Conservation (phyloP, 2,329 filamentous ascomycete species). For the Elsinoe ampelina region DNA sequence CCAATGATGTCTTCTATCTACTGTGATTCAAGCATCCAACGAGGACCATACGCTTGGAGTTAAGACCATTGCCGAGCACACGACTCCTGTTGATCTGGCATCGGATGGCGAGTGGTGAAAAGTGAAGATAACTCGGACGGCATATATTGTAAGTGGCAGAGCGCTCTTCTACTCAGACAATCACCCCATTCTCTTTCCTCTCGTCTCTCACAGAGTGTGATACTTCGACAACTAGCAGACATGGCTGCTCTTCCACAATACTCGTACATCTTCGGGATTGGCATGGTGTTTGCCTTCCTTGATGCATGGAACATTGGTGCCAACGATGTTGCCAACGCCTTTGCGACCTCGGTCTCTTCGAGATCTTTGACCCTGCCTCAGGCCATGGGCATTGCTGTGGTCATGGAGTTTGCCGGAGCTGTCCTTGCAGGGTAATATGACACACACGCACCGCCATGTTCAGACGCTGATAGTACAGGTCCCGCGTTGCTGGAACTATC, state of each 20-base stretch:
- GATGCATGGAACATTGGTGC: conserved; percentile 56
- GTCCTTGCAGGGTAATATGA: conserved; percentile 33
- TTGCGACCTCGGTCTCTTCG: conserved; percentile 43
- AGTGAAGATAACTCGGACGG: background rate
- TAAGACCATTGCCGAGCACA: background rate
- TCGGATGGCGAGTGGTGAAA: background rate
- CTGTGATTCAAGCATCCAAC: background rate
- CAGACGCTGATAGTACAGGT: conserved; percentile 18
- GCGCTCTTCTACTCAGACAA: background rate
- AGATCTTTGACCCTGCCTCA: conserved; percentile 43
- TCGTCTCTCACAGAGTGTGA: background rate
- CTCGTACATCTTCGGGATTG: conserved; percentile 53
- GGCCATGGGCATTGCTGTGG: conserved; percentile 38
- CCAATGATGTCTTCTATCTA: background rate
- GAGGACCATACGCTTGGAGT: conserved; percentile 7
- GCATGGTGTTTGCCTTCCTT: conserved; percentile 53
- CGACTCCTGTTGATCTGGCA: background rate
- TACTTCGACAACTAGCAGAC: background rate
- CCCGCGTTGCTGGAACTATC: conserved; percentile 38
- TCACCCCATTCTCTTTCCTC: background rate
- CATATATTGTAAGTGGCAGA: background rate
- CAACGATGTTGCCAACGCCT: conserved; percentile 45
- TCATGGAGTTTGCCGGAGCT: conserved; percentile 45
- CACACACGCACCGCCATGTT: background rate
- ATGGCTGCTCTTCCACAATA: conserved; percentile 41